These are phyloP conservation scores for Hemileia vastatrix DNA, from an alignment of 1,284 basidiomycete species.

Conservation along the genomic window DNA sequence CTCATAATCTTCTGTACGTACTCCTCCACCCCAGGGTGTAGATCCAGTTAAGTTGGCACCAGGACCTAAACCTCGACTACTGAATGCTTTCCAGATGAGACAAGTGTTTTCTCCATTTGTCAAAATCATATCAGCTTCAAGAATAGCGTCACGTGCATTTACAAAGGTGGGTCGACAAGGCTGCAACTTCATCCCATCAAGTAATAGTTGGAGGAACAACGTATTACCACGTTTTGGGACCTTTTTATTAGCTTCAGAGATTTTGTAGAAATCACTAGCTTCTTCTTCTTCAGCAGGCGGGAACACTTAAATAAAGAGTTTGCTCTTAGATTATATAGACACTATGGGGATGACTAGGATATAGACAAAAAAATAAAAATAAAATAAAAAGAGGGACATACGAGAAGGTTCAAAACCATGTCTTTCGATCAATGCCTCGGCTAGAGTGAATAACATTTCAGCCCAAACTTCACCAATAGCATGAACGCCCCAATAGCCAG, in stretches of 20 bases:
- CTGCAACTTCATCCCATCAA: constrained; percentile 90
- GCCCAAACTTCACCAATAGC: constrained; percentile 92
- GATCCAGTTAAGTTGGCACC: constrained; percentile 48
- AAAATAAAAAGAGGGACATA: constrained; percentile 30
- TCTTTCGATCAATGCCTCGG: constrained; percentile 32
- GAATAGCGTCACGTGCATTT: constrained; percentile 81
- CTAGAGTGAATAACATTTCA: constrained; percentile 66
- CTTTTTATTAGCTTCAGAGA: constrained; percentile 51
- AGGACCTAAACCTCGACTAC: constrained; percentile 58
- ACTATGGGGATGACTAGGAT: constrained; percentile 40
- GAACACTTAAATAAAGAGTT: constrained; percentile 66
- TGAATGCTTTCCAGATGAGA: constrained; percentile 76
- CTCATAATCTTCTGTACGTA: constrained; percentile 49
- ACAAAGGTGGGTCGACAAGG: constrained; percentile 77
- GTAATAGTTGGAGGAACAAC: constrained; percentile 69
- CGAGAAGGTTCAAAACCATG: constrained; percentile 35
- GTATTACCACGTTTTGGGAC: constrained; percentile 89
- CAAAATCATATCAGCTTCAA: constrained; percentile 76
- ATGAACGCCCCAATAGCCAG: constrained; percentile 74
- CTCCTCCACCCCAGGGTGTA: constrained; percentile 91
- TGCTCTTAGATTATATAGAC: constrained; percentile 66
- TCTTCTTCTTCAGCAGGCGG: constrained; percentile 53
- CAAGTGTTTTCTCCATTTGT: constrained; percentile 89
- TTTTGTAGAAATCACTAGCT: constrained; percentile 56
- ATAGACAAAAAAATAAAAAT: neutral